These are phyloP conservation scores for Suhomyces atakaporum DNA, from an alignment of 1,139 yeast genomes.

Conservation along the genomic window DNA sequence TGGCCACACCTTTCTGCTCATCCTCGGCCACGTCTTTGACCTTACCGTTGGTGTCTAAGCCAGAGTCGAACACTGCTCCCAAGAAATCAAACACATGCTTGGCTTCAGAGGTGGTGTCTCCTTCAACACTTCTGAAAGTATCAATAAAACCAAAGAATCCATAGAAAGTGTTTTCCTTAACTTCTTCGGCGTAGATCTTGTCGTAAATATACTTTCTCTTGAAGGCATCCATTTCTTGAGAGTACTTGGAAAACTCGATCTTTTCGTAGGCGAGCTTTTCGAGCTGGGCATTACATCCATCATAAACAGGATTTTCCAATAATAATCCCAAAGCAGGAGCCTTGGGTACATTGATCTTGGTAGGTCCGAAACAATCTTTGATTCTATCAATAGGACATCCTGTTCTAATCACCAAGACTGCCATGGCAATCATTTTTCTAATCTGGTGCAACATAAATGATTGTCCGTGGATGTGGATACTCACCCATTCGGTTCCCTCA, in stretches of 20 bases:
- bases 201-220: constrained; percentile 89
- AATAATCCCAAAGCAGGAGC: constrained; percentile 95
- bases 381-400: constrained; percentile 81
- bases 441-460: constrained; percentile 98
- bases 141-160: constrained; percentile 90
- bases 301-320: constrained; percentile 90
- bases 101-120: constrained; percentile 28
- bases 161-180: constrained; percentile 79
- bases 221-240: constrained; percentile 75
- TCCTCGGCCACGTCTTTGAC: constrained; percentile 7
- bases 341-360: constrained; percentile 86
- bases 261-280: constrained; percentile 78
- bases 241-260: constrained; percentile 68
- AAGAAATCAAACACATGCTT: constrained; percentile 71
- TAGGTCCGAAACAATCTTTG: constrained; percentile 71
- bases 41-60: constrained; percentile 15
- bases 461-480: constrained; percentile 96
- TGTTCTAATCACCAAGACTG: constrained; percentile 78
- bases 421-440: constrained; percentile 98
- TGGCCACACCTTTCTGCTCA: constrained; percentile 4
- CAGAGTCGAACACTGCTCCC: constrained; percentile 53
- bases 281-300: constrained; percentile 73
- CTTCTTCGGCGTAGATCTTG: constrained; percentile 88
- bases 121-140: constrained; percentile 43
- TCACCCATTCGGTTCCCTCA: constrained; percentile 94